Conservation (phyloP, 805 yeast species). For the Yamadazyma sp. region DNA sequence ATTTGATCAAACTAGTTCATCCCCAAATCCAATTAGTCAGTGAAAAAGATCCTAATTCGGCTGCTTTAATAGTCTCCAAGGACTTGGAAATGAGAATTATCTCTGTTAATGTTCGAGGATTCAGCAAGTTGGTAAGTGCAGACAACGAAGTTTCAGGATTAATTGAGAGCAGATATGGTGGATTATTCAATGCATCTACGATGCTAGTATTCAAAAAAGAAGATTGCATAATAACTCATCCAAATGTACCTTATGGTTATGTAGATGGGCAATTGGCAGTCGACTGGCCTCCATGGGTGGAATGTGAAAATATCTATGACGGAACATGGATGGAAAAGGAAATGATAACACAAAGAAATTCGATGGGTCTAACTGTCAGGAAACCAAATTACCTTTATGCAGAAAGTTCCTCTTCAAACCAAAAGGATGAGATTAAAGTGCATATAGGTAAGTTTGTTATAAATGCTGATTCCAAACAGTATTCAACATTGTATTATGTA, state of each 20-base stretch:
- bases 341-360: conserved; percentile 31
- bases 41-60: conserved; percentile 43
- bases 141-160: conserved; percentile 32
- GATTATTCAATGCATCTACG: conserved; percentile 54
- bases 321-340: conserved; percentile 29
- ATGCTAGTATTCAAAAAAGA: conserved; percentile 47
- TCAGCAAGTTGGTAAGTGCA: conserved; percentile 32
- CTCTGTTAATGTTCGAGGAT: conserved; percentile 40
- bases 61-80: conserved; percentile 52
- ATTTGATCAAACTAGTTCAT: conserved; percentile 62
- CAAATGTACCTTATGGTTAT: conserved; percentile 43
- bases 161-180: conserved; percentile 57
- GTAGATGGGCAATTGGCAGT: conserved; percentile 53
- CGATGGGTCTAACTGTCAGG: conserved; percentile 43
- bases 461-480: conserved; percentile 37
- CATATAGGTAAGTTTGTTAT: conserved; percentile 37
- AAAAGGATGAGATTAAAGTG: conserved; percentile 28
- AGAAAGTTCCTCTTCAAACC: conserved; percentile 16
- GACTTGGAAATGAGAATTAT: conserved; percentile 58
- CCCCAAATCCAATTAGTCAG: conserved; percentile 77
- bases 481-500: conserved; percentile 32
- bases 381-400: conserved; percentile 53
- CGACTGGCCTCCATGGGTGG: conserved; percentile 90
- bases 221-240: conserved; percentile 22
- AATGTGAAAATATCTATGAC: conserved; percentile 62